Conservation (phyloP, 345 rosid species). For the Syzygium jambos region DNA sequence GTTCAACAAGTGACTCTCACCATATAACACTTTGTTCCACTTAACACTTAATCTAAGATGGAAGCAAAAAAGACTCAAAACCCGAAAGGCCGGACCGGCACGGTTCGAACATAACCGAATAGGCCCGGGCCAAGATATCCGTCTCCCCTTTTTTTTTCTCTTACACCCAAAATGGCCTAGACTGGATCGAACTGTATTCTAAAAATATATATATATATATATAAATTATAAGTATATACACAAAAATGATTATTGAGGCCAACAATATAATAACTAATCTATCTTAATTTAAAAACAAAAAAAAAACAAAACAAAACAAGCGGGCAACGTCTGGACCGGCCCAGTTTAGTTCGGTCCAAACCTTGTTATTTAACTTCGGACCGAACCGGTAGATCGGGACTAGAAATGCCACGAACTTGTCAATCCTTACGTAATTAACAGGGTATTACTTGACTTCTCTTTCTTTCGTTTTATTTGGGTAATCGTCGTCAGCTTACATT, state of each 20-base stretch:
- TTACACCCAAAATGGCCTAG: neutral
- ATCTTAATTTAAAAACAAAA: no score
- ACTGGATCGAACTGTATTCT: neutral
- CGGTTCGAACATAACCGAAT: rapidly evolving
- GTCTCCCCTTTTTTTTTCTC: neutral
- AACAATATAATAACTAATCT: neutral
- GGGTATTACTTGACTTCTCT: neutral
- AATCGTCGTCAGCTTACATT: neutral
- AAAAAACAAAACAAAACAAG: no score
- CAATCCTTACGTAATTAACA: neutral
- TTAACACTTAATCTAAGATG: neutral
- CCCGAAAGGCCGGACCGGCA: rapidly evolving
- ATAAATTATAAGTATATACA: no score
- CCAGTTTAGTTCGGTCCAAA: neutral
- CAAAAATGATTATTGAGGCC: neutral
- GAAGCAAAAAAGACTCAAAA: no score
- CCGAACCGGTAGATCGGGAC: neutral
- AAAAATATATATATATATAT: no score
- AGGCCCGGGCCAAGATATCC: neutral
- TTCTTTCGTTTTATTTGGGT: neutral
- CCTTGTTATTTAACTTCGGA: neutral
- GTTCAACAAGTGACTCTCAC: no score
- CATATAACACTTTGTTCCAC: neutral
- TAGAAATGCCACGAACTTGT: neutral
- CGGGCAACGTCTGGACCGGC: neutral